Evolutionary conservation across 805 yeast species (phyloP), one percentile per base, ranked within the genome.

Genomic region (Teunomyces pallodes): DNA sequence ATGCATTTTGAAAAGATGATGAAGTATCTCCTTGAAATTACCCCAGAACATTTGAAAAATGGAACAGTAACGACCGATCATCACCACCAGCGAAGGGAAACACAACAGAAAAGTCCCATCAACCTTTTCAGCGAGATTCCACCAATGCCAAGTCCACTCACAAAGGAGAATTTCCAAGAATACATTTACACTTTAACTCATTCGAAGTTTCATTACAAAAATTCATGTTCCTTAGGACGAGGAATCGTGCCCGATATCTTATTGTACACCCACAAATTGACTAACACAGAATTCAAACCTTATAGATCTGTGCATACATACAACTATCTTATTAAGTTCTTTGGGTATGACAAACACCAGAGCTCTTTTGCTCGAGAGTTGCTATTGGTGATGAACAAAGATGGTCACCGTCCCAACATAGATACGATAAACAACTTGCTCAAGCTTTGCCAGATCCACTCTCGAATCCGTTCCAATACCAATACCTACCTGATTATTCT

Each of bases 281-380:
- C 62, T 13, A 70, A 69, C 46, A 51, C 48, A 3, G 53, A 59
- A 39, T 70, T 57, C 56, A 64, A 64, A 45, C 57, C 56, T 1
- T 60, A 45, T 45, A 51, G 77, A 29, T 63, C 70, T 3, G 67
- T 60, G 4, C 62, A 67, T 9, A 69, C 77, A 1, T 74, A 62
- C 54, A 74, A 73, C 55, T 63, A 63, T 46, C 57, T 73, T 20
- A 72, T 74, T 46, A 59, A 69, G 44, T 74, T 56, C 52, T 74
- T 71, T 58, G 78, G 77, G 7, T 62, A 45, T 49, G 65, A 59
- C 42, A 72, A 72, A 52, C 63, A 69, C 54, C 77, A 74, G 53
- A 67, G 66, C 49, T 54, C 67, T 12, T 72, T 73, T 56, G 72
- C 76, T 4, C 52, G 75, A 24, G 72, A 67, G 42, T 50, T 73